These are phyloP conservation scores for Melanomma pulvis-pyrius DNA, from an alignment of 495 filamentous ascomycete genomes.

Conservation along the genomic window DNA sequence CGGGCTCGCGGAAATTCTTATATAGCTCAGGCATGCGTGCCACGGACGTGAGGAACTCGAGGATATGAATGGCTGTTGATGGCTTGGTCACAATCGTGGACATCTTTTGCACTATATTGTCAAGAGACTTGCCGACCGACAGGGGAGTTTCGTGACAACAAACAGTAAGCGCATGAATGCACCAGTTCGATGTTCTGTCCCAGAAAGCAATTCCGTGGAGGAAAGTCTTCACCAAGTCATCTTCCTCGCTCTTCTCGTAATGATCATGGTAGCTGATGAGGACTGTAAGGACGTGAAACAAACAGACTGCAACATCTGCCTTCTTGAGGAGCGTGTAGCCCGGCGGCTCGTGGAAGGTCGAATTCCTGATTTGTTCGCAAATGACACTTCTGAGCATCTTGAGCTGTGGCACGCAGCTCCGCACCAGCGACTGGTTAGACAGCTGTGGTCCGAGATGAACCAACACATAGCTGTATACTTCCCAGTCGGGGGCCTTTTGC, in stretches of 20 bases:
- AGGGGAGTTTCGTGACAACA: conserved; percentile 91
- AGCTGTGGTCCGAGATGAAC: conserved; percentile 87
- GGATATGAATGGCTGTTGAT: conserved; percentile 85
- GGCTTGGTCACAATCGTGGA: conserved; percentile 92
- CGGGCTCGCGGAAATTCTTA: conserved; percentile 81
- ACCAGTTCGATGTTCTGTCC: conserved; percentile 84
- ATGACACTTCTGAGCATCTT: conserved; percentile 74
- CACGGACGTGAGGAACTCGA: conserved; percentile 88
- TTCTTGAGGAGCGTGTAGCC: conserved; percentile 71
- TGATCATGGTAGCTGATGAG: conserved; percentile 83
- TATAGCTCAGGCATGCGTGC: conserved; percentile 84
- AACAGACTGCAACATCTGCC: conserved; percentile 81
- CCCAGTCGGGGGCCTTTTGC: conserved; percentile 82
- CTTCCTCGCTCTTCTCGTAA: conserved; percentile 82
- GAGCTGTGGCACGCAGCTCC: conserved; percentile 68
- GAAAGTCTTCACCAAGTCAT: conserved; percentile 85
- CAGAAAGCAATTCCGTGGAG: conserved; percentile 77
- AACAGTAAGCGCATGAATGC: conserved; percentile 90
- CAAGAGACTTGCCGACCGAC: conserved; percentile 78
- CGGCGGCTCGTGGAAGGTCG: conserved; percentile 53
- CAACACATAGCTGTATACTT: conserved; percentile 87
- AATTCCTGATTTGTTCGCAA: conserved; percentile 83
- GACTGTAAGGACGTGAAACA: conserved; percentile 82
- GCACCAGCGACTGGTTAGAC: conserved; percentile 85
- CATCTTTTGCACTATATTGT: conserved; percentile 85